These are phyloP conservation scores for Bertia moriformis DNA, from an alignment of 2,329 filamentous ascomycete genomes.

Conservation along the genomic window DNA sequence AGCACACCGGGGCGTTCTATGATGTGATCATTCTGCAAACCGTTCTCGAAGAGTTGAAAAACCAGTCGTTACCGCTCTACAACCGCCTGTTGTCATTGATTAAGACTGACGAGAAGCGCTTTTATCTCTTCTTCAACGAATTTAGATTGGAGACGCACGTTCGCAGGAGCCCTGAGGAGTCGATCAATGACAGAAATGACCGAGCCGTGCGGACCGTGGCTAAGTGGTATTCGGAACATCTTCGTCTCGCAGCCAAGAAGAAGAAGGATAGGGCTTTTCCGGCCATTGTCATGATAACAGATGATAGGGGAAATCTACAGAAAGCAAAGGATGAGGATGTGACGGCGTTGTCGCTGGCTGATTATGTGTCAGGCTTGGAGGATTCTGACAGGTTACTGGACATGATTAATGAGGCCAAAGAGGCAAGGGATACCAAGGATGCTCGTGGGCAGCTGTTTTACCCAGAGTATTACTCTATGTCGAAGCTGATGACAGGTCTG, in stretches of 20 bases:
- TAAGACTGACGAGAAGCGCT: conserved; percentile 90
- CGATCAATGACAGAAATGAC: conserved; percentile 93
- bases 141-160: conserved; percentile 88
- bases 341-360: conserved; percentile 49
- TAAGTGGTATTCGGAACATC: conserved; percentile 78
- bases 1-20: conserved; percentile 79
- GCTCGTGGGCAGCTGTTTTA: conserved; percentile 56
- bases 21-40: conserved; percentile 96
- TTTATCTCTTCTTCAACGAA: conserved; percentile 98
- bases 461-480: conserved; percentile 75
- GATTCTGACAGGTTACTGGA: conserved; percentile 77
- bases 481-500: conserved; percentile 85
- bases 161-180: conserved; percentile 59
- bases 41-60: conserved; percentile 88
- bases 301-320: conserved; percentile 74
- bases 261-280: conserved; percentile 50
- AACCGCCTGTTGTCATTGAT: conserved; percentile 82
- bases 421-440: neutral
- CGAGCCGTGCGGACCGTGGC: conserved; percentile 75
- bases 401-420: conserved; percentile 71
- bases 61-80: conserved; percentile 84
- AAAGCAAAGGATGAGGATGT: conserved; percentile 68
- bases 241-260: conserved; percentile 22
- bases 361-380: conserved; percentile 74
- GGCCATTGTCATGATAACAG: conserved; percentile 80